Percentiles rank a stretch among this genome's conserved stretches.
phyloP scores from a whole-genome alignment of 1,139 yeast genomes.

The Lodderomyces metapsilosis region DNA sequence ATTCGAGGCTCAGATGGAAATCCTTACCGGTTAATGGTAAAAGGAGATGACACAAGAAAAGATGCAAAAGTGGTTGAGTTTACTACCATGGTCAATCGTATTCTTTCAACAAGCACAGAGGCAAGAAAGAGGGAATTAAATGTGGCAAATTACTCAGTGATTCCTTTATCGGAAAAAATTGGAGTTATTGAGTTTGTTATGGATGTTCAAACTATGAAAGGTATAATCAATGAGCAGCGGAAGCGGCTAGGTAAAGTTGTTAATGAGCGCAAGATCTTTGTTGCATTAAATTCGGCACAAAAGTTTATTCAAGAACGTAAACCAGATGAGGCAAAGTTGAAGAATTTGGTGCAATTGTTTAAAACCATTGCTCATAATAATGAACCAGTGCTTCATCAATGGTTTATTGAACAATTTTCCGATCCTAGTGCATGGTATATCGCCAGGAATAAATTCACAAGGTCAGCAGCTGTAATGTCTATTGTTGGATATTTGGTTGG shows the following conservation, averaged over 20 bases:
- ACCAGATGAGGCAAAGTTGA: constrained; percentile 14
- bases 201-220: constrained; percentile 77
- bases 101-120: constrained; percentile 64
- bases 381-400: constrained; percentile 77
- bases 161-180: constrained; percentile 81
- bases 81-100: constrained; percentile 79
- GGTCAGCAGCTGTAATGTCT: constrained; percentile 95
- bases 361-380: constrained; percentile 36
- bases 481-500: constrained; percentile 92
- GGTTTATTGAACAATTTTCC: constrained; percentile 88
- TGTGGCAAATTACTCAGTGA: constrained; percentile 83
- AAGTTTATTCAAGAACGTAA: constrained; percentile 28
- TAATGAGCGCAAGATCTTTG: constrained; percentile 34
- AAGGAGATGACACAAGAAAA: constrained; percentile 90
- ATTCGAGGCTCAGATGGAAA: constrained; percentile 78
- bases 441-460: constrained; percentile 69
- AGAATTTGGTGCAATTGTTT: constrained; percentile 28
- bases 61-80: constrained; percentile 95
- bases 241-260: constrained; percentile 33
- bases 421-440: constrained; percentile 88
- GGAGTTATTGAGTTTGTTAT: constrained; percentile 95
- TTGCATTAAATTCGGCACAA: constrained; percentile 41
- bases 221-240: constrained; percentile 52
- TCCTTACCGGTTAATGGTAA: constrained; percentile 72
- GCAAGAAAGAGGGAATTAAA: constrained; percentile 69